Evolutionary conservation across 495 filamentous ascomycete species (phyloP), one percentile per base, ranked within the genome.

Genomic region (Aspergillus campestris): DNA sequence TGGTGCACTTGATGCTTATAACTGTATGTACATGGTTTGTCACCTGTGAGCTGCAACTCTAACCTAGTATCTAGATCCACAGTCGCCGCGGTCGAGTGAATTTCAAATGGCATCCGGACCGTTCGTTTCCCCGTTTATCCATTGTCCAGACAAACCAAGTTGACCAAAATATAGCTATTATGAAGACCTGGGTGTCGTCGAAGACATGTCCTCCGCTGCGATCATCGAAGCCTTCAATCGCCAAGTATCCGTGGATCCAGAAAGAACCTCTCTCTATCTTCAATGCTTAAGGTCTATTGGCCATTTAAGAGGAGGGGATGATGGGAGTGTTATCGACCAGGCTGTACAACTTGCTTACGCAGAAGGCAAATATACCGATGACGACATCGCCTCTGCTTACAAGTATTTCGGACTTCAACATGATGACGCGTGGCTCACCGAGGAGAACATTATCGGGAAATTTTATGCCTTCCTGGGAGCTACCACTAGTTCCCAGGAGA

Each of bases 391-490:
- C 13, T 72, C 74, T 44, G 80, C 81, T 6, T 83, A 78, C 52
- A 51, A 62, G 32, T 77, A 70, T 42, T 75, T 85, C 44, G 70
- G 66, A 8, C 55, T 82, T 1, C 54, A 57, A 12, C 46, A 57
- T 18, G 51, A 71, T 29, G 62, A 67, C 28, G 36, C 35, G 6
- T 49, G 53, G 30, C 53, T 77, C 33, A 68, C 64, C 5, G 79
- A 83, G 14, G 77, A 81, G 7, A 66, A 52, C 38, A 79, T 85
- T 28, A 70, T 82, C 40, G 73, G 73, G 8, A 70, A 60, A 33
- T 84, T 80, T 48, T 74, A 75, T 41, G 66, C 77, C 7, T 72
- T 73, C 28, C 46, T 82, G 28, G 58, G 61, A 44, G 55, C 62
- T 5, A 72, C 73, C 31, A 61, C 61, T 8, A 66, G 71, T 34